Evolutionary conservation across 2,329 filamentous ascomycete genomes (phyloP), one percentile per base, ranked within the genome.

Genomic region (Lecanicillium sp.): DNA sequence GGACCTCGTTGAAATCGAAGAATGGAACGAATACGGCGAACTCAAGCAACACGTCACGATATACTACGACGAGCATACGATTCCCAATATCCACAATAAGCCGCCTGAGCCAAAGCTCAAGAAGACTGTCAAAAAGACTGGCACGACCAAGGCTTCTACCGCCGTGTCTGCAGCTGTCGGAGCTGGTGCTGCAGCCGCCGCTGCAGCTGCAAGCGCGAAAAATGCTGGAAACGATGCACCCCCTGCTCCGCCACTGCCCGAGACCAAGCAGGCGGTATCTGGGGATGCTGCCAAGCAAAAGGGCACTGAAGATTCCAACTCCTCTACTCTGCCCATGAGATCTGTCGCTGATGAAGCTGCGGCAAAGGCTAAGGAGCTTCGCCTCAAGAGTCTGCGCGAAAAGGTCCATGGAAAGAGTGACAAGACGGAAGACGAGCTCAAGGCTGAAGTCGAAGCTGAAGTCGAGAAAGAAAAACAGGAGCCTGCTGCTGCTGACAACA

Each of bases 21-120:
- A 98, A 58, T 96, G 90, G 92, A 98, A 98, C 67, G 92, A 98
- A 60, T 95, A 94, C 62, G 88, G 88, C 62, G 90, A 96, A 64
- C 75, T 98, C 45, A 87, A 88, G 60, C 78, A 90, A 62, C 83
- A 90, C 52, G 78, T 96, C 51, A 79, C 71, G 44, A 75, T 83
- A 49, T 77, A 73, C 62, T 74, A 74, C 57, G 75, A 80, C 63
- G 75, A 79, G 48, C 67, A 65, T 51, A 78, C 74, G 35, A 74
- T 77, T 48, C 71, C 73, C 25, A 57, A 67, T 56, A 69, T 74
- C 62, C 57, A 67, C 64, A 59, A 73, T 49, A 68, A 70, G 37
- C 68, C 70, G 13, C 64, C 67, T 32, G 60, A 64, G 27, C 58
- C 60, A 9, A 41, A 41, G 38, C 52, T 52, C 29, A 62, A 59